phyloP scores from a whole-genome alignment of 129 eudicot genomes.

The Arctium lappa region DNA sequence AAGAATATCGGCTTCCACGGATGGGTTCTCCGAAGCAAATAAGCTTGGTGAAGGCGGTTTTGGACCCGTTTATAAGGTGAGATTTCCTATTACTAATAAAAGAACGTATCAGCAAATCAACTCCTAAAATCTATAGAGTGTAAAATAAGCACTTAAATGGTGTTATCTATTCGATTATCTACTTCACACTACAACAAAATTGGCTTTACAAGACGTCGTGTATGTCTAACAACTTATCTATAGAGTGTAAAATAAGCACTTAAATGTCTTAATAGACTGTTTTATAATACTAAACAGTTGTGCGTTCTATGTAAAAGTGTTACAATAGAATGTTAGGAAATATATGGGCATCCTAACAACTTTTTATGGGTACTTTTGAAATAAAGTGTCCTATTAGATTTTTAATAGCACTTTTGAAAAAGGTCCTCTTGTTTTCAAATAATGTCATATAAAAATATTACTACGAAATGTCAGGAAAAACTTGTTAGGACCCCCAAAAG shows the following conservation, averaged over 20 bases:
- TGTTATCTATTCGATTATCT: not conserved
- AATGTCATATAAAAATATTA: not conserved
- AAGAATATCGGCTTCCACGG: constrained; percentile 39
- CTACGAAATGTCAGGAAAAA: not conserved
- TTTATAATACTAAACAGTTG: not conserved
- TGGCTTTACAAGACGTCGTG: not conserved
- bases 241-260: no score
- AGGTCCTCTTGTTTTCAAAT: not conserved
- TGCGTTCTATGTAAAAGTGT: no score
- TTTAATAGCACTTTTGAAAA: not conserved
- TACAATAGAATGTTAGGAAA: not conserved
- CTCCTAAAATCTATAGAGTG: not conserved
- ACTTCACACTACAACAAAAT: not conserved
- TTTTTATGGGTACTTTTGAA: no score
- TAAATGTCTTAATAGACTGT: not conserved
- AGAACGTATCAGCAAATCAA: not conserved
- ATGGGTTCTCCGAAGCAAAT: constrained; percentile 41
- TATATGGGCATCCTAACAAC: not conserved
- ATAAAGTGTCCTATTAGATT: not conserved
- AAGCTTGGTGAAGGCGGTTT: constrained; percentile 64
- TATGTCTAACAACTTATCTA: not conserved
- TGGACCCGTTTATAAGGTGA: constrained; percentile 65
- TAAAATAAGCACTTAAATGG: not conserved
- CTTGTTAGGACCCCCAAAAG: not conserved
- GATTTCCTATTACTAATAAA: not conserved